Evolutionary conservation across 257 asterid genomes (phyloP), one percentile per base, ranked within the genome.

Genomic region (Forsythia suspensa): DNA sequence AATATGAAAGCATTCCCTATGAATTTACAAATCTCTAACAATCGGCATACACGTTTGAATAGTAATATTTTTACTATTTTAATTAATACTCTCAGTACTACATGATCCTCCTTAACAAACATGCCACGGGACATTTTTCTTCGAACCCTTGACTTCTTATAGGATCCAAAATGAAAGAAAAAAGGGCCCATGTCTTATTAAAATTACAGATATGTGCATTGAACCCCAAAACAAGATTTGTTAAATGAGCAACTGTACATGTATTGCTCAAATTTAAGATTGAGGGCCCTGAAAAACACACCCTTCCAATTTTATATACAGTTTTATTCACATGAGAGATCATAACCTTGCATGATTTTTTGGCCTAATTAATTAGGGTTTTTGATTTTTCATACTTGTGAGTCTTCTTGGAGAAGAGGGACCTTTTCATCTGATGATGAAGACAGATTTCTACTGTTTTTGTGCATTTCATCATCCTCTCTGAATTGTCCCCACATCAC

Each of bases 401-500:
- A 87, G 48, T 82, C 85, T 40, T 78, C 86, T 61, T 68, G 82
- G 78, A 91, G 80, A 65, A 91, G 90, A 18, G 94, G 96, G 12
- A 86, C 83, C 82, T 86, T 89, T 36, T 85, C 79, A 65, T 82
- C 87, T 36, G 66, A 52, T 18, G 69, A 41, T 15, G 42, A 29
- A n/a, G 41, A 57, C 24, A 38, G 6, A 34, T 70, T 59, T 63
- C 80, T 52, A n/a, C 55, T 10, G 55, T 65, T 38, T 0, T 79
- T 83, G n/a, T 77, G 75, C 37, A 12, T 66, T 66, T 57, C 66
- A 6, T 82, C 87, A 6, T 83, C 87, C 21, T 84, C 87, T 73
- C 80, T 88, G 12, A 88, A 79, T 44, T 87, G 92, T 59, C 94
- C 96, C 92, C 91, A 91, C n/a, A 91, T 46, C 59, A 80, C 74